Percentiles rank a stretch among this genome's conserved stretches.
These are phyloP conservation scores for Middelhovenomyces tepae DNA, from an alignment of 805 yeast species.

Conservation along the genomic window DNA sequence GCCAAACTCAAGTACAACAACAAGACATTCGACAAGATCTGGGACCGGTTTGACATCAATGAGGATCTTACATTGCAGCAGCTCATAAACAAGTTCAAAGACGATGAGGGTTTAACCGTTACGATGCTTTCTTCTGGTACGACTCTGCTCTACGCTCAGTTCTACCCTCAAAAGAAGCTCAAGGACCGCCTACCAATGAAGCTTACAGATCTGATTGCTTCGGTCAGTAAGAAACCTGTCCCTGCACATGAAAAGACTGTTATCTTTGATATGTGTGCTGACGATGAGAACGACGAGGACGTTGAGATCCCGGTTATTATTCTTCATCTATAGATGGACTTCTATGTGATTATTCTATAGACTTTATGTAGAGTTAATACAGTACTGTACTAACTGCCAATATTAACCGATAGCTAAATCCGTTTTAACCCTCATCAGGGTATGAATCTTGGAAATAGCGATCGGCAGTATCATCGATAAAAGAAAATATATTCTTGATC, in stretches of 20 bases:
- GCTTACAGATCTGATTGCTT: conserved; percentile 67
- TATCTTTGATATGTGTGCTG: conserved; percentile 85
- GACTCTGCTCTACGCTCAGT: conserved; percentile 81
- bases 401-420: too few species aligned
- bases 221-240: conserved; percentile 77
- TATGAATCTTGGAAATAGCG: too few species aligned
- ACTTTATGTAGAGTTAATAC: too few species aligned
- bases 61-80: conserved; percentile 62
- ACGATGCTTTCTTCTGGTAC: conserved; percentile 91
- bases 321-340: too few species aligned
- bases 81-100: conserved; percentile 64
- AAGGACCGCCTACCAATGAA: conserved; percentile 64
- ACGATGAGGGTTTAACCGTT: conserved; percentile 76
- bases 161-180: conserved; percentile 85
- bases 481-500: too few species aligned
- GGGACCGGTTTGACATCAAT: conserved; percentile 83
- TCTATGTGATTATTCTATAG: too few species aligned
- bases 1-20: conserved; percentile 72
- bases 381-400: too few species aligned
- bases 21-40: conserved; percentile 75
- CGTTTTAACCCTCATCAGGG: too few species aligned
- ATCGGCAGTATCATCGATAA: too few species aligned
- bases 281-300: conserved; percentile 87
- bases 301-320: too few species aligned
- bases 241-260: conserved; percentile 65